phyloP scores from a whole-genome alignment of 2,329 filamentous ascomycete genomes.

The Cercospora canescens region DNA sequence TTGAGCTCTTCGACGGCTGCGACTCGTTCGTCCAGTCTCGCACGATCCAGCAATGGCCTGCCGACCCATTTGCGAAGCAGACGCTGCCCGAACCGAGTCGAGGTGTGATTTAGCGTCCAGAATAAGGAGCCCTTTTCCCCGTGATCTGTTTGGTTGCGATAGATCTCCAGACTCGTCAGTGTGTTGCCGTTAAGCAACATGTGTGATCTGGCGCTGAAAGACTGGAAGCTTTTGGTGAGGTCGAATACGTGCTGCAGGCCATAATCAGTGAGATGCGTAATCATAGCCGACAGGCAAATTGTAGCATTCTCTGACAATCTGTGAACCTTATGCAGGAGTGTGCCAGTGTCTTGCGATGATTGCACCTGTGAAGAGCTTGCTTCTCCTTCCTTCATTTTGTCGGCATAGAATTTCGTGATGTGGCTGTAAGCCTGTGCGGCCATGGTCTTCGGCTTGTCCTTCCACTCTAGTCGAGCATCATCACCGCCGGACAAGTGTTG shows the following conservation, averaged over 20 bases:
- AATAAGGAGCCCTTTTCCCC: constrained; percentile 84
- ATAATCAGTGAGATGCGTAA: constrained; percentile 87
- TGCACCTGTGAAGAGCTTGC: constrained; percentile 42
- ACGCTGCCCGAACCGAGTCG: constrained; percentile 84
- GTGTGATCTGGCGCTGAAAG: constrained; percentile 89
- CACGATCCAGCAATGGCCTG: constrained; percentile 77
- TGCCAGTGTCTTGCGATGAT: constrained; percentile 47
- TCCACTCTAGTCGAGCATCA: constrained; percentile 78
- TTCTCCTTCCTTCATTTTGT: constrained; percentile 65
- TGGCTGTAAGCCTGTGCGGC: constrained; percentile 83
- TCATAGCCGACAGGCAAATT: constrained; percentile 94
- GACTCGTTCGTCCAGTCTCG: constrained; percentile 73
- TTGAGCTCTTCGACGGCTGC: constrained; percentile 84
- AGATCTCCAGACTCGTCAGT: constrained; percentile 89
- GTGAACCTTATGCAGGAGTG: constrained; percentile 81
- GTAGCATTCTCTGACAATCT: constrained; percentile 82
- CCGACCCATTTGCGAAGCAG: constrained; percentile 94
- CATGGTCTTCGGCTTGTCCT: constrained; percentile 74
- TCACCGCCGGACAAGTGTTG: constrained; percentile 89
- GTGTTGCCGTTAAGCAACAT: constrained; percentile 97
- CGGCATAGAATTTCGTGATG: constrained; percentile 89
- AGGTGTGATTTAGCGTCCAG: constrained; percentile 92
- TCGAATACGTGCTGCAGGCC: constrained; percentile 94
- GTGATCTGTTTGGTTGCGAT: constrained; percentile 89
- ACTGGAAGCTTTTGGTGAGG: constrained; percentile 94